These are phyloP conservation scores for Narthecium ossifragum DNA, from an alignment of 106 monocot species.

Conservation along the genomic window DNA sequence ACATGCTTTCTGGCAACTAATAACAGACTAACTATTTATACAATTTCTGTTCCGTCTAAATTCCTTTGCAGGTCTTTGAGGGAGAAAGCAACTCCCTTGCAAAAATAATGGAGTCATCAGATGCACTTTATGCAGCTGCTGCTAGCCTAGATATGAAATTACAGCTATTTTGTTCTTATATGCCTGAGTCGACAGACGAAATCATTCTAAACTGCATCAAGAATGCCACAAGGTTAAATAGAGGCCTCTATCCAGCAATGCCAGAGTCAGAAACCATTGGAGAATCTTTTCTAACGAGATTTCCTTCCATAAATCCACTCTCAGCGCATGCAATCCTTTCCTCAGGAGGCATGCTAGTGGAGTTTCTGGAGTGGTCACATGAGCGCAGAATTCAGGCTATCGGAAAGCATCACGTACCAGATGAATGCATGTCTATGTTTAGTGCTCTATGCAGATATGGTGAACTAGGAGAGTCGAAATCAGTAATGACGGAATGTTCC, in stretches of 20 bases:
- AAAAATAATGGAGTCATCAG: constrained; percentile 81
- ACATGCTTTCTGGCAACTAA: too few relatives aligned
- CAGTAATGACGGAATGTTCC: constrained; percentile 88
- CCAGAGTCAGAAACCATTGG: constrained; percentile 76
- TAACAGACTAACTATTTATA: too few relatives aligned
- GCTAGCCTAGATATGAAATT: constrained; percentile 74
- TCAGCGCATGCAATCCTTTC: constrained; percentile 85
- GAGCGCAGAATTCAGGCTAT: constrained; percentile 74
- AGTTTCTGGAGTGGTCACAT: constrained; percentile 76
- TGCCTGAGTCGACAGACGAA: constrained; percentile 75
- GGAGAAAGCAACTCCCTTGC: constrained; percentile 63
- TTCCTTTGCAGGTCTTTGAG: constrained; percentile 70
- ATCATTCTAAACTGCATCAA: constrained; percentile 77
- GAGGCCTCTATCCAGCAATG: constrained; percentile 57
- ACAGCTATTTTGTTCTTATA: constrained; percentile 83
- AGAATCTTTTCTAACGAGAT: constrained; percentile 80
- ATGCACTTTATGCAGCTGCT: constrained; percentile 84
- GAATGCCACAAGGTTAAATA: constrained; percentile 17
- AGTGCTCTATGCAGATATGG: constrained; percentile 77
- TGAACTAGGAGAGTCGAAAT: constrained; percentile 84
- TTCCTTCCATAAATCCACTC: constrained; percentile 86
- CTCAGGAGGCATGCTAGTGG: constrained; percentile 58
- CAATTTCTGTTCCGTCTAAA: too few relatives aligned
- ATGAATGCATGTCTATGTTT: constrained; percentile 66
- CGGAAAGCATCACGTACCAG: constrained; percentile 54